Evolutionary conservation across 1,284 basidiomycete genomes (phyloP), one percentile per base, ranked within the genome.

Genomic region (Moesziomyces parantarcticus): DNA sequence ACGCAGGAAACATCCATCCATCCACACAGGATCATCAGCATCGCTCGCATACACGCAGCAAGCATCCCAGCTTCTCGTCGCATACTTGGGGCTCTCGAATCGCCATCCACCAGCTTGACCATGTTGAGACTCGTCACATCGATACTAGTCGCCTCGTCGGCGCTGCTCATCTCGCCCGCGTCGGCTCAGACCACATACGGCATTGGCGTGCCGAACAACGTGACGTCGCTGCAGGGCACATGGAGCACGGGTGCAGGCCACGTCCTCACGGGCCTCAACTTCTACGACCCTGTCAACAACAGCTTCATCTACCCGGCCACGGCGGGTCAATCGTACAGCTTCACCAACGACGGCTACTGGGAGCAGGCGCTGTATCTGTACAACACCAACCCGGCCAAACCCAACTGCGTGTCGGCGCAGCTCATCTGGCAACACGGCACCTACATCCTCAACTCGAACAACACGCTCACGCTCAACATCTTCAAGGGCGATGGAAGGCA

Each of bases 351-450:
- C 20, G 79, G 79, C 5, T 71, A 53, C 52, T 82, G 80, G 71
- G 81, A 83, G 55, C 75, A 75, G 47, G 76, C 79, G 9, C 63
- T 67, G 3, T 77, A 77, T 58, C 34, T 64, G n/a, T 82, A 80
- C 67, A 64, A 68, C 42, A 63, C 73, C 41, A 80, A 81, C 50
- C 64, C 77, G 5, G 43, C 58, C n/a, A 64, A 70, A 14, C 79
- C 77, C n/a, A 58, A 72, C 32, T 83, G 81, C 49, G 79, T 82
- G 45, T 76, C 65, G n/a, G 79, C 76, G 9, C 67, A 77, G n/a
- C 64, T 83, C 26, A 74, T 78, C 22, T 82, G 81, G 81, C 80
- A 82, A 46, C 81, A 83, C 61, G 80, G 80, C 39, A 78, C 75
- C 4, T 83, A 79, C 52, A 47, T 59, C 11, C 55, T 77, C 48